Evolutionary conservation across 768 basidiomycete species (phyloP), one percentile per base, ranked within the genome.

Genomic region (Lactarius vividus): DNA sequence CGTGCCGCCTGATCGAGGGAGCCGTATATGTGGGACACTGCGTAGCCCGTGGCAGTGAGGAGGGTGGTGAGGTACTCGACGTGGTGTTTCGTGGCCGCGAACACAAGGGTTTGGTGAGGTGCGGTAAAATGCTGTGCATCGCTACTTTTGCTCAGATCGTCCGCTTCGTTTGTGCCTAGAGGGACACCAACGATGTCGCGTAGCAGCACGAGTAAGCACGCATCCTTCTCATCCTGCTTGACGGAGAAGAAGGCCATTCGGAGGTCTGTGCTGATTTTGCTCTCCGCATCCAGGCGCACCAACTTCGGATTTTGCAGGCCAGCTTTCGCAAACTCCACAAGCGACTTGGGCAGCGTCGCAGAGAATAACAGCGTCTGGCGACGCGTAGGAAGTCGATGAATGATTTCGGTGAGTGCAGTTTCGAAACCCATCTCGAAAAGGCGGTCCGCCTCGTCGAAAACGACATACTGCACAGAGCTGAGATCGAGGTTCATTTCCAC

Each of bases 341-440:
- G 85, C 5, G 94, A 89, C 74, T 94, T 94, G 6, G 97, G 97
- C 4, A 99, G 82, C 0, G 97, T 99, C 1, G 97, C 97, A 0
- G 96, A 98, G 76, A 98, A 98, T 6, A 99, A 84, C 46, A 98
- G 83, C 2, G 94, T 96, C 77, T 98, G 97, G 37, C 97, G 88
- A 16, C 86, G 84, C 0, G 87, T 65, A 15, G 96, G 95, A 59
- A 99, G 86, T 37, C 95, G 92, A 71, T 89, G 84, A 16, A 99
- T 80, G 70, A 98, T 96, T 77, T 98, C 96, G 61, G 88, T 89
- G 40, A 99, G 83, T 58, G 96, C 91, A 2, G 88, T 86, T 71
- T 93, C 91, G 76, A 99, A 99, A 33, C 97, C 97, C 88, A 98
- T 92, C 74, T 99, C 97, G 76, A 99, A 99, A 13, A 99, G 85